Evolutionary conservation across 257 asterid genomes (phyloP).

Genomic region (Capsicum chinense): DNA sequence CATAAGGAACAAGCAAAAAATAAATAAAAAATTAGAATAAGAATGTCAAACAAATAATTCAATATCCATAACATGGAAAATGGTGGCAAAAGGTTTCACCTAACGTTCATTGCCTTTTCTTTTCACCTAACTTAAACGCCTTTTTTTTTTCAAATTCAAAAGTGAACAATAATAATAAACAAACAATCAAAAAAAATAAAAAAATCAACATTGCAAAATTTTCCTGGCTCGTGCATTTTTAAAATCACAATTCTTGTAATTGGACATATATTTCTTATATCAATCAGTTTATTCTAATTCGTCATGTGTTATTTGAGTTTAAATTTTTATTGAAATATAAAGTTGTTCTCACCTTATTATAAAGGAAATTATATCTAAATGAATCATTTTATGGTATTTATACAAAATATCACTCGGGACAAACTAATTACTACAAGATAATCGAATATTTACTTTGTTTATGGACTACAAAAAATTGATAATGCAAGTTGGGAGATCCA

Average conservation of each 20-base stretch:
- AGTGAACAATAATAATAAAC: neutral
- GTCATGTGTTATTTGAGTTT: neutral
- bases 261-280: neutral
- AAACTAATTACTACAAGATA: too few species aligned
- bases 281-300: neutral
- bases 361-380: too few species aligned
- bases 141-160: neutral
- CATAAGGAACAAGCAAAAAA: too few species aligned
- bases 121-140: neutral
- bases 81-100: neutral
- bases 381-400: too few species aligned
- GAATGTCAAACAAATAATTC: conserved; percentile 21
- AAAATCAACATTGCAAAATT: neutral
- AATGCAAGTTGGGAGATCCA: too few species aligned
- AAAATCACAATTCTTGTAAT: neutral
- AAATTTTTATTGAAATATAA: neutral
- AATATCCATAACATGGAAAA: neutral
- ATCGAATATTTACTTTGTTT: neutral
- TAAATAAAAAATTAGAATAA: conserved; percentile 36
- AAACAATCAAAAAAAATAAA: neutral
- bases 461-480: too few species aligned
- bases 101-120: neutral
- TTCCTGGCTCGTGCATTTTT: neutral
- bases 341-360: neutral
- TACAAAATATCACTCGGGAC: too few species aligned